Conservation (phyloP, 306 rosid genomes). For the Lathyrus oleraceus region DNA sequence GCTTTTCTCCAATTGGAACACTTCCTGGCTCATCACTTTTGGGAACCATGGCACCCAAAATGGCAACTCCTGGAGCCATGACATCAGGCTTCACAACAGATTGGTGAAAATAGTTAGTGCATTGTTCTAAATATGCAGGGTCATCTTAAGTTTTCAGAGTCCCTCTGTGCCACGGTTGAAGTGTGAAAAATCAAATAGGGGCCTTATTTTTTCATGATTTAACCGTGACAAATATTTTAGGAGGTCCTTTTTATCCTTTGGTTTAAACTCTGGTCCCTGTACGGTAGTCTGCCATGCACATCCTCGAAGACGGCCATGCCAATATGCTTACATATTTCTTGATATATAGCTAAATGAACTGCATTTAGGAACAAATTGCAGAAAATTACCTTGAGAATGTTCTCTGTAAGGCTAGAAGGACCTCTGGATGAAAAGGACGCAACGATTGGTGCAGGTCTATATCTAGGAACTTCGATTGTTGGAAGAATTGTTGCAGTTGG, state of each 20-base stretch:
- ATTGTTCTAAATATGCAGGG: slow-evolving; percentile 19
- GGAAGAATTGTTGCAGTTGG: slow-evolving; percentile 79
- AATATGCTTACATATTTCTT: slow-evolving; percentile 25
- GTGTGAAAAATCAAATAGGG: too few relatives aligned
- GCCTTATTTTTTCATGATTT: too few relatives aligned
- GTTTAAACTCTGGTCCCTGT: too few relatives aligned
- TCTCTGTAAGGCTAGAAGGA: slow-evolving; percentile 81
- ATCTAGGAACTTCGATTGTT: slow-evolving; percentile 50
- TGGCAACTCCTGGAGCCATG: slow-evolving; percentile 86
- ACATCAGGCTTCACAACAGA: slow-evolving; percentile 73
- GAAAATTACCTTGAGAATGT: slow-evolving; percentile 78
- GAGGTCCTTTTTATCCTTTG: too few relatives aligned
- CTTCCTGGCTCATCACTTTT: slow-evolving; percentile 53
- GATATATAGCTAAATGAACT: neutral
- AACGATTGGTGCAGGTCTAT: slow-evolving; percentile 73
- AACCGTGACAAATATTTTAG: too few relatives aligned
- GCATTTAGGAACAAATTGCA: neutral
- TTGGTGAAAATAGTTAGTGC: slow-evolving; percentile 14
- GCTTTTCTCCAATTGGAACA: slow-evolving; percentile 57
- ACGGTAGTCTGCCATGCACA: too few relatives aligned
- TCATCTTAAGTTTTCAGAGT: too few relatives aligned
- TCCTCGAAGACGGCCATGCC: too few relatives aligned
- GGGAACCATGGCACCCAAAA: slow-evolving; percentile 78
- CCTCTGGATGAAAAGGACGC: slow-evolving; percentile 92
- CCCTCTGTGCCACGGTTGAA: too few relatives aligned